These are phyloP conservation scores for Epithele typhae DNA, from an alignment of 768 basidiomycete species.

Conservation along the genomic window DNA sequence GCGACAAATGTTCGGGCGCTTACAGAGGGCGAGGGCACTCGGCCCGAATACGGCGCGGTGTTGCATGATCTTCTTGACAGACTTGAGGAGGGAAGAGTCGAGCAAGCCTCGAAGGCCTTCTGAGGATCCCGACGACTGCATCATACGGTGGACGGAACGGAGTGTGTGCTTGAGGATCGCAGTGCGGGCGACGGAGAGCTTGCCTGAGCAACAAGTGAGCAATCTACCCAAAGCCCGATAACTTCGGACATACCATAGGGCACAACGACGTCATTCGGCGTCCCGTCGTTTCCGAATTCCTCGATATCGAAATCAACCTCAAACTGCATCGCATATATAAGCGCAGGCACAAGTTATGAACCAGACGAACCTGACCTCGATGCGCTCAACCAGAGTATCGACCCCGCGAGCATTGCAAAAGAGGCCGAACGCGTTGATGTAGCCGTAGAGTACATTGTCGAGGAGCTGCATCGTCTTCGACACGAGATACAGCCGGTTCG, in stretches of 20 bases:
- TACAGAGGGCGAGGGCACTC: conserved; percentile 80
- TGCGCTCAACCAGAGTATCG: conserved; percentile 77
- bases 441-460: conserved; percentile 90
- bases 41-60: conserved; percentile 82
- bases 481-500: conserved; percentile 67
- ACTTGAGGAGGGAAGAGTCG: conserved; percentile 80
- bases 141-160: conserved; percentile 93
- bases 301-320: conserved; percentile 38
- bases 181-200: conserved; percentile 68
- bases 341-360: conserved; percentile 15
- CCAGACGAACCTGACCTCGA: conserved; percentile 55
- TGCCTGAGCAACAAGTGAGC: conserved; percentile 38
- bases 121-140: conserved; percentile 91
- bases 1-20: conserved; percentile 19
- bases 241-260: conserved; percentile 48
- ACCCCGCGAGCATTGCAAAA: conserved; percentile 86
- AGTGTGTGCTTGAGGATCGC: conserved; percentile 87
- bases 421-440: conserved; percentile 79
- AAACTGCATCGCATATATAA: conserved; percentile 17
- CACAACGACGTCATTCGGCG: conserved; percentile 42
- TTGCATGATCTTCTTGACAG: conserved; percentile 84
- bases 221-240: too few relatives aligned
- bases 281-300: conserved; percentile 43
- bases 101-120: conserved; percentile 94
- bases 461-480: conserved; percentile 90